Evolutionary conservation across 371 early-diverging fungal species (phyloP).

Genomic region (Dichotomocladium elegans): DNA sequence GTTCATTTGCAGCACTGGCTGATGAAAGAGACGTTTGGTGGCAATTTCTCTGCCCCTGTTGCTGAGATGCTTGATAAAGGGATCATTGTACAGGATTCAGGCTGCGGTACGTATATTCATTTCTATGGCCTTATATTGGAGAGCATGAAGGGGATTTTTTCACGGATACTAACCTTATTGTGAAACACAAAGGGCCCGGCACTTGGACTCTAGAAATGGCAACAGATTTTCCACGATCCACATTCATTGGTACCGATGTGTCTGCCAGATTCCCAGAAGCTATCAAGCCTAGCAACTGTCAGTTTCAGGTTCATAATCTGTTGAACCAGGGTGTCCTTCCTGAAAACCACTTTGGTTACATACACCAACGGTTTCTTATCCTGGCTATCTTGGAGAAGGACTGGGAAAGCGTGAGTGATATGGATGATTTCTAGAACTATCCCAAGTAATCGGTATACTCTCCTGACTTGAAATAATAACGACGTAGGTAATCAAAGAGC

Average conservation of each 20-base stretch:
- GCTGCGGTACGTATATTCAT: slow-evolving; percentile 12
- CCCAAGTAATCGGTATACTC: not conserved
- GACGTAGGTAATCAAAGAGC: slow-evolving; percentile 8
- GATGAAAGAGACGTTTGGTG: not conserved
- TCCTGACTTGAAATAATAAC: not conserved
- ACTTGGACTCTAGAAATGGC: slow-evolving; percentile 20
- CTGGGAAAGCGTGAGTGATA: slow-evolving; percentile 22
- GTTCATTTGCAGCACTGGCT: slow-evolving; percentile 12
- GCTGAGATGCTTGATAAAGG: slow-evolving; percentile 10
- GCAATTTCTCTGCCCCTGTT: no score
- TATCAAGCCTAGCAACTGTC: slow-evolving; percentile 20
- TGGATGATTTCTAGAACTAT: no score
- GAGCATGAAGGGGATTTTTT: not conserved
- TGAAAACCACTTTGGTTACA: slow-evolving; percentile 50
- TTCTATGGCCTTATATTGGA: no score
- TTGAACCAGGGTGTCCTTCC: slow-evolving; percentile 50
- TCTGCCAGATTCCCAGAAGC: slow-evolving; percentile 12
- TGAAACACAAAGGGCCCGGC: slow-evolving; percentile 39
- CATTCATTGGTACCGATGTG: slow-evolving; percentile 15
- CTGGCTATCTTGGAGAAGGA: slow-evolving; percentile 23
- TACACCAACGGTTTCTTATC: slow-evolving; percentile 44
- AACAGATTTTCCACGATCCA: slow-evolving; percentile 11
- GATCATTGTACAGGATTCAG: slow-evolving; percentile 13
- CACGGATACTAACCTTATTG: not conserved
- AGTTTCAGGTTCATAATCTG: slow-evolving; percentile 48